Evolutionary conservation across 805 yeast species (phyloP), one percentile per base, ranked within the genome.

Genomic region (Saccharomycopsis amapae): DNA sequence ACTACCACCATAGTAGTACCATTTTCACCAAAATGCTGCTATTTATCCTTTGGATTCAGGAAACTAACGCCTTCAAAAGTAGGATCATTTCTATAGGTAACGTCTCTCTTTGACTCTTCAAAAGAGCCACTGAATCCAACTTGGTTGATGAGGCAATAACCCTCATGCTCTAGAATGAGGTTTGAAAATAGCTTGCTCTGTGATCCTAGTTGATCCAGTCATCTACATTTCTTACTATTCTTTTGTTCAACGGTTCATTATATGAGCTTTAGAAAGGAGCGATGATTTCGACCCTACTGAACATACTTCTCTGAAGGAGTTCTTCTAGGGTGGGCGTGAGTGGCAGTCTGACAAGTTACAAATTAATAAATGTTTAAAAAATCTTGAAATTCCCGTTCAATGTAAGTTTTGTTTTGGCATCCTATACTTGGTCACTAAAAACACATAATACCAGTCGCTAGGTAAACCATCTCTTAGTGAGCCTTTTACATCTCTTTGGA

Each of bases 321-420:
- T 59, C 64, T 49, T 53, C 36, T 53, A 64, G 93, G 97, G 96
- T 86, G 97, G 97, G 96, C 76, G 77, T 80, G 79, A 83, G 88
- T 78, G 97, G 97, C 95, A 83, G 96, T 90, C 98, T 90, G 98
- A 90, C 97, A 90, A 88, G 97, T 87, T 81, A n/a, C n/a, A n/a
- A n/a, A n/a, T n/a, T n/a, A n/a, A n/a, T n/a, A n/a, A n/a, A n/a
- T n/a, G n/a, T n/a, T n/a, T n/a, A n/a, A n/a, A n/a, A n/a, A n/a
- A n/a, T n/a, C n/a, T n/a, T n/a, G n/a, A n/a, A n/a, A n/a, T n/a
- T n/a, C n/a, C n/a, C n/a, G n/a, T n/a, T n/a, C n/a, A n/a, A n/a
- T n/a, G n/a, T n/a, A n/a, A n/a, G n/a, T n/a, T n/a, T n/a, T n/a
- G n/a, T n/a, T n/a, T n/a, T n/a, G n/a, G n/a, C n/a, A n/a, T n/a